Base-by-base conservation (phyloP, 1,284 basidiomycete species). In the Ustilago trichophora region DNA sequence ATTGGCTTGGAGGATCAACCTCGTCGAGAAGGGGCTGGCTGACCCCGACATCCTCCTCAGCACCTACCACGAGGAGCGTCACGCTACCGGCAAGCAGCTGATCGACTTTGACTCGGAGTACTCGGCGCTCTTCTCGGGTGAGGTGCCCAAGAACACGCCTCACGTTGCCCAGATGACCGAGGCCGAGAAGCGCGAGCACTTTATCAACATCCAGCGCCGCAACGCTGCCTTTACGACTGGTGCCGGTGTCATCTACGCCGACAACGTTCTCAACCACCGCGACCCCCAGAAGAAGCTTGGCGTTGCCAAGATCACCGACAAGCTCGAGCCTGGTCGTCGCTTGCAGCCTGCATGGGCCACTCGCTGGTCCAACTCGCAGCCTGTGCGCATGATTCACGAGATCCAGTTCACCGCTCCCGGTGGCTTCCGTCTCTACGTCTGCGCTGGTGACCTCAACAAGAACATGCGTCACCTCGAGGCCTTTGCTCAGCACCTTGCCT, bases 351-450 rank as follows among this genome's bases (percentile, higher is more conserved):
- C 72, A 0, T 78, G 76, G 76, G 90, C 91, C 44, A 81, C 90
- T 22, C 86, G 88, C 35, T 88, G 86, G 4, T 87, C 88, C 15
- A 88, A 90, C 77, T 83, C 83, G 2, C 85, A 86, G 26, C 87
- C 88, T 3, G 82, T 86, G 43, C 86, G 91, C 54, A 83, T 92
- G 26, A 90, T 91, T 47, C 88, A 90, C 66, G 77, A 89, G 36
- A 82, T 90, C 34, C 87, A 87, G 4, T 84, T 89, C 11, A 88
- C 91, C 69, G 84, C 84, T 9, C 76, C 76, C 3, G 76, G 76
- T 35, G 87, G 88, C n/a, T 91, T 90, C 85, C 89, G 90, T 72
- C 51, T 91, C 26, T 82, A 91, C 38, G 82, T 90, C 12, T 91
- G 91, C 78, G 82, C 85, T 0, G 90, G 90, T 8, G 83, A 87